Percentiles rank a stretch among this genome's conserved stretches.
Evolutionary conservation across 805 yeast genomes (phyloP).

Genomic region (Spathaspora sp.): DNA sequence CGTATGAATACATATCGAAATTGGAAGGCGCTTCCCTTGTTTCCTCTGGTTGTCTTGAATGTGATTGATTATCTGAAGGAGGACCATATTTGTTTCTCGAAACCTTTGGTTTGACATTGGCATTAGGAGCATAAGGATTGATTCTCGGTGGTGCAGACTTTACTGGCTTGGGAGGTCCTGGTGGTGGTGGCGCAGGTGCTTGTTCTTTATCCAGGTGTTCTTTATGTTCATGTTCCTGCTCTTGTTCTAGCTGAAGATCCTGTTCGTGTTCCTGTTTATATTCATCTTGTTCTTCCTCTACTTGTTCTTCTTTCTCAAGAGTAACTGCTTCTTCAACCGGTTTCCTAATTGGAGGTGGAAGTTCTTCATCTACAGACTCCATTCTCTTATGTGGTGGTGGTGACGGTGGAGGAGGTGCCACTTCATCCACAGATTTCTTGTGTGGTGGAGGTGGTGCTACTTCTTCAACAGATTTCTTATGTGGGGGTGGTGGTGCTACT

Average conservation of each 20-base stretch:
- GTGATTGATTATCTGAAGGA: slow-evolving; percentile 9
- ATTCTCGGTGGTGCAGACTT: slow-evolving; percentile 7
- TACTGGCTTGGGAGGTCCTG: slow-evolving; percentile 5
- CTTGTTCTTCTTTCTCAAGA: background rate
- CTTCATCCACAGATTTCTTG: background rate
- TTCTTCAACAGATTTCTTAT: background rate
- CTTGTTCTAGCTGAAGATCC: slow-evolving; percentile 1
- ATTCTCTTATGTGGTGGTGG: background rate
- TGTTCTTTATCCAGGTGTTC: background rate
- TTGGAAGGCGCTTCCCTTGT: slow-evolving; percentile 3
- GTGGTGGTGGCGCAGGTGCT: slow-evolving; percentile 7
- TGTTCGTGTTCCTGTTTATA: slow-evolving; percentile 1
- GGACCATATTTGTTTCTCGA: slow-evolving; percentile 26
- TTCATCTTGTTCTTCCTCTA: slow-evolving; percentile 2
- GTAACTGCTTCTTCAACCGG: background rate
- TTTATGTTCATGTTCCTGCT: background rate
- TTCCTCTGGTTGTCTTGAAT: slow-evolving; percentile 8
- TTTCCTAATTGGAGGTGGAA: background rate
- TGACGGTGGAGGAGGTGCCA: background rate
- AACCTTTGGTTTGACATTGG: slow-evolving; percentile 9
- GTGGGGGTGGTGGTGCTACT: background rate
- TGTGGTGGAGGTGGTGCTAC: background rate
- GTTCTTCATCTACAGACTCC: background rate
- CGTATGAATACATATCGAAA: slow-evolving; percentile 5
- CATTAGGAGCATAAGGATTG: slow-evolving; percentile 39